Base-by-base conservation (phyloP, 1,284 basidiomycete species). In the Tilletia walkeri region DNA sequence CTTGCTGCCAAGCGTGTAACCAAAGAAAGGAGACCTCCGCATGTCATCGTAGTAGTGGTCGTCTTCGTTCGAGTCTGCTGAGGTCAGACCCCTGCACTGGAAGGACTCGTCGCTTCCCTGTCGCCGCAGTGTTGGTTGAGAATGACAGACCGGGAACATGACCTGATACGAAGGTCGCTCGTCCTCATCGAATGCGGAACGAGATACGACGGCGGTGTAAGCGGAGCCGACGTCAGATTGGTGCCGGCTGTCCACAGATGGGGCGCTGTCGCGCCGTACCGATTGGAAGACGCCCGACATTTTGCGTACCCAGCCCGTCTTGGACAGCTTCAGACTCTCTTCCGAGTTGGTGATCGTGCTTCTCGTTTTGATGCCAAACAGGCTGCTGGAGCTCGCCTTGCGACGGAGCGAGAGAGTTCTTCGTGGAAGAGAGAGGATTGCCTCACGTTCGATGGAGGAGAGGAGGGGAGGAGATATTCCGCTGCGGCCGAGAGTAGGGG, bases 71-170 rank as follows among this genome's bases (percentile, higher is more conserved):
- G 50, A 53, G 50, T 18, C n/a, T 53, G 50, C 16, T 16, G 59
- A 41, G 30, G 59, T 4, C 3, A 63, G 16, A 3, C 59, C 59
- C 16, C 59, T 24, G 59, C 59, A 63, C 34, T 63, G 59, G 59
- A 63, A 63, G 18, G 59, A 63, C 16, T 63, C 59, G 12, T 63
- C 59, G 34, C 59, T 63, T 3, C 34, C 59, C 18, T 39, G 36
- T 10, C 59, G 59, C 18, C 59, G 59, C 59, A 63, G 34, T 34
- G 34, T 18, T 36, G 34, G 59, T 63, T 41, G 59, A 16, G 34
- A 41, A 7, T 14, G 59, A 34, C 38, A 18, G 6, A 34, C 50
- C 6, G 50, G 20, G 50, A 45, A 45, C 41, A 45, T 45, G 14
- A 7, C 14, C 50, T 53, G 12, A 24, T 53, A 53, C 18, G 12